phyloP scores from a whole-genome alignment of 1,139 yeast genomes.

The Candida sp. region DNA sequence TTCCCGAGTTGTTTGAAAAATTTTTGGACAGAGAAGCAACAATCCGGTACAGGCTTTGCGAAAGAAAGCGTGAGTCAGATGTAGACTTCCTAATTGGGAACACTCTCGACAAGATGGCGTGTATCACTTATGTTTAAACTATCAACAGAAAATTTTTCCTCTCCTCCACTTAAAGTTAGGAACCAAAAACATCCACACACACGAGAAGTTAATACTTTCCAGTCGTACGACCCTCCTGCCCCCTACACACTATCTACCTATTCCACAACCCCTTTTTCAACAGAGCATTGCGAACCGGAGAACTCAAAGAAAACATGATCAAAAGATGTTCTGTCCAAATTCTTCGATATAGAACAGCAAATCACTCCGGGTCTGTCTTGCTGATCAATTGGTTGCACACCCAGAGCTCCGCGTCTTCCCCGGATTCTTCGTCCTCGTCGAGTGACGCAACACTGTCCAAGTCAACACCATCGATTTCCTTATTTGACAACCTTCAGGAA shows the following conservation, averaged over 20 bases:
- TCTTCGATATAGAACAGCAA: conserved; percentile 5
- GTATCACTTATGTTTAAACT: not conserved
- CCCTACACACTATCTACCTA: not conserved
- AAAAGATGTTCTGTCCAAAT: conserved; percentile 3
- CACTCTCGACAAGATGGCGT: not conserved
- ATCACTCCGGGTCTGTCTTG: not conserved
- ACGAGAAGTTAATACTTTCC: too few species aligned
- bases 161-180: not conserved
- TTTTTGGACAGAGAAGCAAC: not conserved
- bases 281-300: too few species aligned
- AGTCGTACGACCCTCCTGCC: too few species aligned
- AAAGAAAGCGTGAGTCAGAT: conserved; percentile 10
- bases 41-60: not conserved
- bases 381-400: conserved; percentile 2
- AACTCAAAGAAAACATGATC: conserved; percentile 1
- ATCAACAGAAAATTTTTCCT: not conserved
- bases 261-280: not conserved
- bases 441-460: not conserved
- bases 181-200: not conserved
- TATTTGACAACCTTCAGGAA: conserved; percentile 4
- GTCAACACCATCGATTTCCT: not conserved
- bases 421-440: conserved; percentile 1
- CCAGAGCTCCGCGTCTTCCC: not conserved
- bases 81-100: conserved; percentile 8
- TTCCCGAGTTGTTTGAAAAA: conserved; percentile 1